These are phyloP conservation scores for Paraphoma sp. DNA, from an alignment of 2,329 filamentous ascomycete genomes.

Conservation along the genomic window DNA sequence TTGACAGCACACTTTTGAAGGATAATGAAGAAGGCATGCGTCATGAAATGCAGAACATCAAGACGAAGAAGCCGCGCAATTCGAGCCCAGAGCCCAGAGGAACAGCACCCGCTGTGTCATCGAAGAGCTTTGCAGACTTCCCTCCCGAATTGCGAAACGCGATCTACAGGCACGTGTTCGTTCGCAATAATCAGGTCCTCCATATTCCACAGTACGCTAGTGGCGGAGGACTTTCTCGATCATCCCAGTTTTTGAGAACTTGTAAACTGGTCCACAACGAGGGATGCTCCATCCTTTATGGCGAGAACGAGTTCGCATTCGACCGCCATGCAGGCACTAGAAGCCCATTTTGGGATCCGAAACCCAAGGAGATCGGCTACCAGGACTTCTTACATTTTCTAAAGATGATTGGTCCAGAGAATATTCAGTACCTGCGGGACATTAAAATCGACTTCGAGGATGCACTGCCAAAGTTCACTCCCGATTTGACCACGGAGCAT, in stretches of 20 bases:
- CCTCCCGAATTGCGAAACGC: constrained; percentile 55
- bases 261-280: constrained; percentile 55
- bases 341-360: constrained; percentile 49
- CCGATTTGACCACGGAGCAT: constrained; percentile 48
- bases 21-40: constrained; percentile 10
- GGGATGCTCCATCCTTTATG: constrained; percentile 57
- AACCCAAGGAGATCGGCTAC: constrained; percentile 57
- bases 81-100: not conserved
- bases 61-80: constrained; percentile 11
- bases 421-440: constrained; percentile 54
- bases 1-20: constrained; percentile 41
- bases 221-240: constrained; percentile 42
- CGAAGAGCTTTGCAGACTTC: constrained; percentile 35
- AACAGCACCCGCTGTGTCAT: not conserved
- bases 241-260: constrained; percentile 54
- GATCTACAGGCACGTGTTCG: constrained; percentile 55
- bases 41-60: constrained; percentile 24
- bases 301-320: constrained; percentile 58
- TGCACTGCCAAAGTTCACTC: constrained; percentile 50
- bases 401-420: constrained; percentile 55
- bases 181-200: constrained; percentile 37
- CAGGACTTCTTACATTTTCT: constrained; percentile 54
- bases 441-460: constrained; percentile 56
- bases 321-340: constrained; percentile 46
- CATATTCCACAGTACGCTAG: constrained; percentile 34